phyloP scores from a whole-genome alignment of 2,329 filamentous ascomycete species.

The Amauroascus niger region DNA sequence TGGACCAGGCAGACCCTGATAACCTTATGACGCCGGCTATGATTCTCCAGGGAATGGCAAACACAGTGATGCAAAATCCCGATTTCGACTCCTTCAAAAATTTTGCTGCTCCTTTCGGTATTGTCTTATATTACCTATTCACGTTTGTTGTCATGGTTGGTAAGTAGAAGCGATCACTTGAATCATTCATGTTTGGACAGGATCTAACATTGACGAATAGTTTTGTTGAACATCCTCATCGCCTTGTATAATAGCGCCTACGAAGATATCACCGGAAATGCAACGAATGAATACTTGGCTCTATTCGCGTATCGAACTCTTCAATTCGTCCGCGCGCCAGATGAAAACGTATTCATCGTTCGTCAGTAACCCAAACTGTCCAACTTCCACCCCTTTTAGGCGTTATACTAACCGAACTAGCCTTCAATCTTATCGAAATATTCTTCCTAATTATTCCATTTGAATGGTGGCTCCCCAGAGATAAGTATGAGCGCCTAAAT shows the following conservation, averaged over 20 bases:
- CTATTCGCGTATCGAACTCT: slow-evolving; percentile 90
- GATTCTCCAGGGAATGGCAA: slow-evolving; percentile 55
- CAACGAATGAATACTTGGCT: slow-evolving; percentile 89
- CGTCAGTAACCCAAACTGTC: slow-evolving; percentile 35
- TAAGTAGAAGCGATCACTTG: slow-evolving; percentile 21
- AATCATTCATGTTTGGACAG: slow-evolving; percentile 9
- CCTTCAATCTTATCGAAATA: slow-evolving; percentile 88
- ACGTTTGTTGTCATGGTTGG: slow-evolving; percentile 91
- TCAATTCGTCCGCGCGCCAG: slow-evolving; percentile 90
- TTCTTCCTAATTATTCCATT: slow-evolving; percentile 66
- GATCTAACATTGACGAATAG: slow-evolving; percentile 22
- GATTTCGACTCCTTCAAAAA: slow-evolving; percentile 83
- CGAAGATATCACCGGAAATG: slow-evolving; percentile 85
- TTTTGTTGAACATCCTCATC: slow-evolving; percentile 91
- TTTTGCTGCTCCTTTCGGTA: slow-evolving; percentile 85
- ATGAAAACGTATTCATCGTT: slow-evolving; percentile 96
- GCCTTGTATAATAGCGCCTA: slow-evolving; percentile 96
- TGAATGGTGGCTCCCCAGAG: slow-evolving; percentile 87
- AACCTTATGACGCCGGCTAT: slow-evolving; percentile 39
- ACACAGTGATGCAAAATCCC: slow-evolving; percentile 82
- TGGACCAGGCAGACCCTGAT: slow-evolving; percentile 72
- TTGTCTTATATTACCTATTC: slow-evolving; percentile 95
- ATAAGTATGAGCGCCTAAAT: slow-evolving; percentile 69
- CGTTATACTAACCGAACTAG: slow-evolving; percentile 19
- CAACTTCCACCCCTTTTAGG: neutral